A percentile compares a stretch with the other conserved stretches of the same genome.
phyloP scores from a whole-genome alignment of 352 stramenopile species.

The Pythium folliculosum region DNA sequence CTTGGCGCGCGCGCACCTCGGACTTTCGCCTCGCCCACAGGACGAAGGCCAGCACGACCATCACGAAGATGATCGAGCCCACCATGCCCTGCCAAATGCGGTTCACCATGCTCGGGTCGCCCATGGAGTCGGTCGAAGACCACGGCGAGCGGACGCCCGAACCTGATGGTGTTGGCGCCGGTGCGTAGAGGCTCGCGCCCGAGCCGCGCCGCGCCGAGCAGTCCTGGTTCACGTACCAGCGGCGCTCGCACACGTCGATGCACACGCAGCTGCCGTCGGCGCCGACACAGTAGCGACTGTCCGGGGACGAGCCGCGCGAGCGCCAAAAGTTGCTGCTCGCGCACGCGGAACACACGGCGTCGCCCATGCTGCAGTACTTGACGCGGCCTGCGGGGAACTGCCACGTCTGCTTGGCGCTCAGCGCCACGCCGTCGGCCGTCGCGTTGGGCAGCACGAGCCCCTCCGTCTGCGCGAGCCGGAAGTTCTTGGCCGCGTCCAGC shows the following conservation, averaged over 20 bases:
- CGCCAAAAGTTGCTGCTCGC: conserved; percentile 21
- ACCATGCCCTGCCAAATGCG: conserved; percentile 23
- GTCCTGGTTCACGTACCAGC: conserved; percentile 20
- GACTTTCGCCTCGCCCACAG: conserved; percentile 4
- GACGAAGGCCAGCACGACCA: conserved; percentile 9
- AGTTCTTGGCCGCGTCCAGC: conserved; percentile 8
- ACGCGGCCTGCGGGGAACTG: conserved; percentile 19
- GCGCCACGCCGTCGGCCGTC: not conserved
- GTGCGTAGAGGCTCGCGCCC: not conserved
- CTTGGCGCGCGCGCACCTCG: not conserved
- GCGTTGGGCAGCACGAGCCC: conserved; percentile 23
- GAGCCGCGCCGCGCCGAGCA: not conserved
- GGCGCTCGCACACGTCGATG: conserved; percentile 26
- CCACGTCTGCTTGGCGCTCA: conserved; percentile 13
- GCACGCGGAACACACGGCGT: conserved; percentile 11
- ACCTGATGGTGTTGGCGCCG: not conserved
- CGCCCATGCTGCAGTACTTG: conserved; percentile 20
- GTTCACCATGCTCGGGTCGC: conserved; percentile 1
- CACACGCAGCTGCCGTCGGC: conserved; percentile 16
- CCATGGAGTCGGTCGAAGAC: not conserved
- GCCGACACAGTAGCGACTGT: conserved; percentile 23
- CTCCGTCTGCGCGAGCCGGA: not conserved
- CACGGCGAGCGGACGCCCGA: not conserved
- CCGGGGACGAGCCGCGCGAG: conserved; percentile 6
- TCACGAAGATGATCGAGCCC: conserved; percentile 16